phyloP scores from a whole-genome alignment of 495 filamentous ascomycete genomes.

The Oidiodendron maius region DNA sequence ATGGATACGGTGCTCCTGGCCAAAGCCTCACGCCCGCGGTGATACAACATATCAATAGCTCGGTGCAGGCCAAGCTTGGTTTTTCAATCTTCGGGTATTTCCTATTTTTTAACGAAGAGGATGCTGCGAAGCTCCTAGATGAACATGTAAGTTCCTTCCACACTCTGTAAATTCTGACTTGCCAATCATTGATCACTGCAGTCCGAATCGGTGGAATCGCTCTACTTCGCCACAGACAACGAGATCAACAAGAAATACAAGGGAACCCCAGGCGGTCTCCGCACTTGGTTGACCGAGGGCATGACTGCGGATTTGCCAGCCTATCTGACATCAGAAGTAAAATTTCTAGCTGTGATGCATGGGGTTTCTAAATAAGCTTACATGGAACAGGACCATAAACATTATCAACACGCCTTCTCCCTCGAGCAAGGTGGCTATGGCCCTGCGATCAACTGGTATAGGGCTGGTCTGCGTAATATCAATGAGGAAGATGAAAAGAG shows the following conservation, averaged over 20 bases:
- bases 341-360: slow-evolving; percentile 14
- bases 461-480: slow-evolving; percentile 15
- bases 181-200: slow-evolving; percentile 14
- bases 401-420: slow-evolving; percentile 18
- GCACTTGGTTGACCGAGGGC: slow-evolving; percentile 18
- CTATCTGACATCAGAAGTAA: slow-evolving; percentile 18
- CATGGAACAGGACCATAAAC: slow-evolving; percentile 14
- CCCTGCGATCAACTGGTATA: slow-evolving; percentile 17
- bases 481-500: slow-evolving; percentile 19
- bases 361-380: slow-evolving; percentile 10
- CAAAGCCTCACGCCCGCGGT: slow-evolving; percentile 8
- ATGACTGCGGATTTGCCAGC: slow-evolving; percentile 17
- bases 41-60: slow-evolving; percentile 14
- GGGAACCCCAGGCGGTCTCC: slow-evolving; percentile 14
- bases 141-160: slow-evolving; percentile 17
- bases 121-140: slow-evolving; percentile 16
- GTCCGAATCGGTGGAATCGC: slow-evolving; percentile 16
- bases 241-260: slow-evolving; percentile 19
- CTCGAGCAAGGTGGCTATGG: slow-evolving; percentile 14
- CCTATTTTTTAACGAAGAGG: slow-evolving; percentile 18
- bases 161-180: slow-evolving; percentile 14
- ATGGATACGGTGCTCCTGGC: slow-evolving; percentile 15
- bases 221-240: slow-evolving; percentile 13
- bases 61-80: slow-evolving; percentile 8
- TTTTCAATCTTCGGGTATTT: slow-evolving; percentile 22